Base-by-base conservation (phyloP, 1,139 yeast species). In the Kodamaea plutei region DNA sequence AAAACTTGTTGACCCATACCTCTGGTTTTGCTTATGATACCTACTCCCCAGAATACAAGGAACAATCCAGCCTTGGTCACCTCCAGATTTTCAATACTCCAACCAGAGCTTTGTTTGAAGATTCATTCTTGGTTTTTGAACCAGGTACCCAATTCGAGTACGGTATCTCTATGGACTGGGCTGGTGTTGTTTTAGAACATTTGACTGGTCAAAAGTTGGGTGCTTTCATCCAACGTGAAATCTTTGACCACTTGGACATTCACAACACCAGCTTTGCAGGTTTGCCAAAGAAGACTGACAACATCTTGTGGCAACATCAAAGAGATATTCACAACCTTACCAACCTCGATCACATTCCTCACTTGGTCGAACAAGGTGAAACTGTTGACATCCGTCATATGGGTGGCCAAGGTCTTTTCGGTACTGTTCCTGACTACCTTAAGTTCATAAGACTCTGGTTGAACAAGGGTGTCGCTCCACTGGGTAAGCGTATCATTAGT, bases 121-220 rank as follows among this genome's bases (percentile, higher is more conserved):
- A 53, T 20, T 64, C 63, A 37, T 38, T 50, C 22, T 55, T 75
- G 31, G 36, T 63, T 4, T 61, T 57, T 35, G 79, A 76, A 43
- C 82, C 82, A 2, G 81, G 80, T 2, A 50, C 70, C 0, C 43
- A 51, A 6, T 76, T 75, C 69, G 47, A 50, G 33, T 76, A 76
- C 45, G 80, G 82, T 12, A 61, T 61, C 33, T 61, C 63, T 31
- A 54, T 62, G 22, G 82, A 76, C 42, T 71, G 79, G 76, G 64
- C 70, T 4, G 79, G 80, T 1, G 48, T 59, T 17, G 56, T 72
- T 1, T 50, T 76, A 13, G 61, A 71, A 39, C 53, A 56, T 17
- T 56, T 70, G 8, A 45, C 70, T 4, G 77, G 77, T 4, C 34
- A 49, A 40, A 50, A 49, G 14, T 50, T 75, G 15, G 70, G 72